Conservation (phyloP, 2,329 filamentous ascomycete species). For the Exophiala sp. region DNA sequence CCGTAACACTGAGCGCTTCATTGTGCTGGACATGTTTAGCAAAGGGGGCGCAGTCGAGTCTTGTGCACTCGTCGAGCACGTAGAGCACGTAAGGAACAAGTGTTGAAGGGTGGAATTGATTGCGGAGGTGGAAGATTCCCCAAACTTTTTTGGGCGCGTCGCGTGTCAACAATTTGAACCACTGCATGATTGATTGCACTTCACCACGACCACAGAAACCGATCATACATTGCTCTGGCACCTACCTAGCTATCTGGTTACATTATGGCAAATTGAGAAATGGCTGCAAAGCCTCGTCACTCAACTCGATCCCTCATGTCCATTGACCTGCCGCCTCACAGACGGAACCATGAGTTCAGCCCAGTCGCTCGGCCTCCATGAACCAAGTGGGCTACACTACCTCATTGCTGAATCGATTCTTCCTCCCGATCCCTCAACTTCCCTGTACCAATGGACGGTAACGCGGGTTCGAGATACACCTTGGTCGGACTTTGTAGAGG, state of each 20-base stretch:
- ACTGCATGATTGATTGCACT: not conserved
- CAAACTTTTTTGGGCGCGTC: slow-evolving; percentile 11
- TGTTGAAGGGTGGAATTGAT: too few species aligned
- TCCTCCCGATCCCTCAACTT: slow-evolving; percentile 57
- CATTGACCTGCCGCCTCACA: slow-evolving; percentile 4
- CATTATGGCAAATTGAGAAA: slow-evolving; percentile 11
- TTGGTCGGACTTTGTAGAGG: slow-evolving; percentile 50
- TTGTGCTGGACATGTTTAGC: slow-evolving; percentile 10
- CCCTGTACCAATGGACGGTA: slow-evolving; percentile 63
- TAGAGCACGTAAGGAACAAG: not conserved
- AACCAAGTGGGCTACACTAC: slow-evolving; percentile 75
- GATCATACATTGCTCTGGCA: not conserved
- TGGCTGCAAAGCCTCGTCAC: slow-evolving; percentile 2
- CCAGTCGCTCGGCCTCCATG: slow-evolving; percentile 84
- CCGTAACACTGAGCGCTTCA: slow-evolving; percentile 36
- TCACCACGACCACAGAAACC: not conserved
- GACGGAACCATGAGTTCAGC: slow-evolving; percentile 68
- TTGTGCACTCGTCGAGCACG: not conserved
- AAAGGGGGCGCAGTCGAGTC: not conserved
- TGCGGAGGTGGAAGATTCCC: not conserved
- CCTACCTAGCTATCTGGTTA: too few species aligned
- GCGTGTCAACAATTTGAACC: not conserved
- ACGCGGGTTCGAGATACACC: slow-evolving; percentile 40
- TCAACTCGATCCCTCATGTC: slow-evolving; percentile 13
- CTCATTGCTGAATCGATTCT: slow-evolving; percentile 76